phyloP scores from a whole-genome alignment of 1,139 yeast species.

The Geotrichum cucujoidarum region DNA sequence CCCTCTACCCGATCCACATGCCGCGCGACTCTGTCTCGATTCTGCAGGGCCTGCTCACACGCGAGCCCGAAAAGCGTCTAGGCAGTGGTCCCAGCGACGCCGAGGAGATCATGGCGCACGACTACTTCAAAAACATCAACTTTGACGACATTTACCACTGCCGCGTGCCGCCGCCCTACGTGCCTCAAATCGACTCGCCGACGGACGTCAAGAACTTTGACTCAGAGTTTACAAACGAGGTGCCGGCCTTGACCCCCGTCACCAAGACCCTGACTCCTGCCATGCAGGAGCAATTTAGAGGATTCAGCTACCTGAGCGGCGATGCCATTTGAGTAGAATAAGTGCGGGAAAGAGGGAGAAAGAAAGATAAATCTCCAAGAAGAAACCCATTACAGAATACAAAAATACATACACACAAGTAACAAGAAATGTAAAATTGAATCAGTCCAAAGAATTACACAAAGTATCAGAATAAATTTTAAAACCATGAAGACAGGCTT shows the following conservation, averaged over 20 bases:
- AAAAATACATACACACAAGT: background rate
- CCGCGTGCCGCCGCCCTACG: constrained; percentile 61
- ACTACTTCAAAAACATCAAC: constrained; percentile 83
- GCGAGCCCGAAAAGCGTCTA: constrained; percentile 77
- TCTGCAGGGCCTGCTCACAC: constrained; percentile 80
- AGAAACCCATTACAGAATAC: background rate
- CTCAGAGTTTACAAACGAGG: constrained; percentile 89
- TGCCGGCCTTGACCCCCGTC: constrained; percentile 93
- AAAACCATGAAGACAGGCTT: background rate
- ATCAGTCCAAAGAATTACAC: background rate
- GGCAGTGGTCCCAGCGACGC: constrained; percentile 91
- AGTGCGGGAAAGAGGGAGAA: background rate
- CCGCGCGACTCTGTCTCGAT: constrained; percentile 94
- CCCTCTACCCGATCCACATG: constrained; percentile 96
- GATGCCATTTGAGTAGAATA: constrained; percentile 33
- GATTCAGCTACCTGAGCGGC: constrained; percentile 85
- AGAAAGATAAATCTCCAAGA: background rate
- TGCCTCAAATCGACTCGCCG: constrained; percentile 77
- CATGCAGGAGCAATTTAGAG: constrained; percentile 95
- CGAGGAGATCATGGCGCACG: constrained; percentile 88
- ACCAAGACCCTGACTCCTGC: constrained; percentile 79
- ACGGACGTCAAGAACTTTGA: constrained; percentile 93
- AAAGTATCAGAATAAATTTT: background rate
- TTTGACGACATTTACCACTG: constrained; percentile 79
- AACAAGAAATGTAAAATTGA: background rate